Evolutionary conservation across 2,329 filamentous ascomycete genomes (phyloP), one percentile per base, ranked within the genome.

Genomic region (Dothideomycetidae sp.): DNA sequence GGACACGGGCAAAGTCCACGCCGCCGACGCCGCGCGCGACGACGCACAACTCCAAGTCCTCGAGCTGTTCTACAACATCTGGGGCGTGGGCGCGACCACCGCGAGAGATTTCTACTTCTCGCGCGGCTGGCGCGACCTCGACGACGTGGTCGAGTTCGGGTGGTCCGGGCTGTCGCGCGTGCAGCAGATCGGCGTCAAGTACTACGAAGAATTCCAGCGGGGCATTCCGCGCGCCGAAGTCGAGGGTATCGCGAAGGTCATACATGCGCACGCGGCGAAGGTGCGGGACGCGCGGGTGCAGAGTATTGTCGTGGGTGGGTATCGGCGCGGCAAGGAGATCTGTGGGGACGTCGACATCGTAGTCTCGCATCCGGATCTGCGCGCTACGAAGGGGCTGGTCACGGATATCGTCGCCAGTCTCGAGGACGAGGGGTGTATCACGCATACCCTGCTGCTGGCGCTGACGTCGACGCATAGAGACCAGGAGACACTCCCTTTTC

Each of bases 101-200:
- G 86, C 88, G 0, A 68, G 78, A 11, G 73, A 86, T 1, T 93
- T 93, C 49, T 90, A 86, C 55, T 73, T 70, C 48, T 69, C 73
- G 11, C 75, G 73, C 44, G 65, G 82, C 17, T 94, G 84, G 82
- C 69, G 73, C 42, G 80, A 90, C 42, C 63, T 93, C 1, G 84
- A 94, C 49, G 86, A 96, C 49, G 63, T 96, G 3, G 66, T 93
- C 29, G 81, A 93, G 50, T 70, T 75, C 49, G 85, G 81, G 9
- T 96, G 88, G 88, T 54, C 64, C 13, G 66, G 57, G 0, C 64
- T 96, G 1, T 78, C 69, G 1, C 74, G 85, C 10, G 80, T 83
- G 1, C 88, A 94, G 56, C 85, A 96, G 54, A 93, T 96, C 39
- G 88, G 90, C 0, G 65, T 94, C 31, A 96, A 96, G 54, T 94